These are phyloP conservation scores for Trichoderma simmonsii DNA, from an alignment of 2,329 filamentous ascomycete species.

Conservation along the genomic window DNA sequence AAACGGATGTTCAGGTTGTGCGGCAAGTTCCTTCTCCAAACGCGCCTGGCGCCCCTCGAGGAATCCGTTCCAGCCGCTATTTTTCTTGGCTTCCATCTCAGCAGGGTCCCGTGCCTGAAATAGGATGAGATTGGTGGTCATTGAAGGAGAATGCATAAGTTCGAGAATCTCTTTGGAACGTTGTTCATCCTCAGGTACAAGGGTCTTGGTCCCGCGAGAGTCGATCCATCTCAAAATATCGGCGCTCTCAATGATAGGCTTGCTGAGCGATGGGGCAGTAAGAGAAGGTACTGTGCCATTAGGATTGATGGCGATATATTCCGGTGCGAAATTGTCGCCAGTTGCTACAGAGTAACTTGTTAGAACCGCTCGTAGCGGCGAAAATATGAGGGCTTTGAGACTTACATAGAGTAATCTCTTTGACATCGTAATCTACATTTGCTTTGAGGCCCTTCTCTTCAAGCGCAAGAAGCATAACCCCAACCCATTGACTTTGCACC, in stretches of 20 bases:
- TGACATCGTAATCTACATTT: constrained; percentile 19
- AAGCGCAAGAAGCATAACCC: constrained; percentile 20
- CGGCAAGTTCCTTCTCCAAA: constrained; percentile 19
- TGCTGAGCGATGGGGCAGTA: constrained; percentile 18
- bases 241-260: constrained; percentile 20
- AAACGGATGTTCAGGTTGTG: constrained; percentile 21
- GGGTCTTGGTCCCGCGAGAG: neutral
- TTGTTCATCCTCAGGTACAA: neutral
- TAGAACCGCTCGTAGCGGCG: neutral
- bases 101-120: constrained; percentile 19
- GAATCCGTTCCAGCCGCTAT: neutral
- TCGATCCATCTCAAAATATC: constrained; percentile 23
- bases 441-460: constrained; percentile 21
- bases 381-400: neutral
- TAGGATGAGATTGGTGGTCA: constrained; percentile 23
- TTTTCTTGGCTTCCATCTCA: constrained; percentile 15
- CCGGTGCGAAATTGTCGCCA: constrained; percentile 22
- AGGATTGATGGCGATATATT: constrained; percentile 23
- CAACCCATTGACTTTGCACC: constrained; percentile 23
- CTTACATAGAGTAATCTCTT: neutral
- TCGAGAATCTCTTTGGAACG: constrained; percentile 19
- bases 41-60: constrained; percentile 20
- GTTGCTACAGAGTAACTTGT: neutral
- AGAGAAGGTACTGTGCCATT: constrained; percentile 23
- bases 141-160: constrained; percentile 19